Percentiles rank a stretch among this genome's conserved stretches.
Evolutionary conservation across 2,329 filamentous ascomycete genomes (phyloP).

Genomic region (Penicillium sp.): DNA sequence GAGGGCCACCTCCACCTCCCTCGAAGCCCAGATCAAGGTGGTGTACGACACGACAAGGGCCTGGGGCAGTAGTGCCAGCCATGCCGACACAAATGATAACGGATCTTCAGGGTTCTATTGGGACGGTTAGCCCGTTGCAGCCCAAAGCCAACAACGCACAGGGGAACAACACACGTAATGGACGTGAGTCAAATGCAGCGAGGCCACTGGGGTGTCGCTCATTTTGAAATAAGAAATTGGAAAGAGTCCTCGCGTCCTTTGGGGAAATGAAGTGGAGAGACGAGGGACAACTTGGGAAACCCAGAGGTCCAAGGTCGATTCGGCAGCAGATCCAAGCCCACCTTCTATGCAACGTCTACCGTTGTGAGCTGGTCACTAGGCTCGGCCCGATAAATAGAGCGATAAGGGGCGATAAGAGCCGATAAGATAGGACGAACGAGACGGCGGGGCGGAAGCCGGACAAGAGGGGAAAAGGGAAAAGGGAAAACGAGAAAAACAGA

Average conservation of each 20-base stretch:
- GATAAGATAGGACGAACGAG: neutral
- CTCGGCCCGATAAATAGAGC: neutral
- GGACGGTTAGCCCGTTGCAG: neutral
- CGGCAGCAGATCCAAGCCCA: neutral
- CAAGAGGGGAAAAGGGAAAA: neutral
- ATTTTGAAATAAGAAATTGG: constrained; percentile 24
- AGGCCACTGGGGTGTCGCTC: constrained; percentile 67
- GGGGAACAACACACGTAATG: constrained; percentile 73
- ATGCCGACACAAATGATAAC: constrained; percentile 85
- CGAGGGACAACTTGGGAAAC: neutral
- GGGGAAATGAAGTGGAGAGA: neutral
- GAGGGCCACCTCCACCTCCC: constrained; percentile 84
- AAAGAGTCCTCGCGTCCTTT: neutral
- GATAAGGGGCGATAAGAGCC: neutral
- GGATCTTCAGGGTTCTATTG: constrained; percentile 79
- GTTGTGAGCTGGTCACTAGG: neutral
- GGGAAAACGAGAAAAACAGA: neutral
- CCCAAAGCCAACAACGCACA: neutral
- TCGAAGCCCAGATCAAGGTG: constrained; percentile 85
- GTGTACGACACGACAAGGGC: constrained; percentile 87
- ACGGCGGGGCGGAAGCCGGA: neutral
- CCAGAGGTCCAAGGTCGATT: neutral
- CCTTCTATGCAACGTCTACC: too few species aligned
- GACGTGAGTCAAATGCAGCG: constrained; percentile 91
- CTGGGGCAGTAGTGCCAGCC: constrained; percentile 91